Evolutionary conservation across 176 grass and related monocot species (phyloP), one percentile per base, ranked within the genome.

Genomic region (Carex cristatella): DNA sequence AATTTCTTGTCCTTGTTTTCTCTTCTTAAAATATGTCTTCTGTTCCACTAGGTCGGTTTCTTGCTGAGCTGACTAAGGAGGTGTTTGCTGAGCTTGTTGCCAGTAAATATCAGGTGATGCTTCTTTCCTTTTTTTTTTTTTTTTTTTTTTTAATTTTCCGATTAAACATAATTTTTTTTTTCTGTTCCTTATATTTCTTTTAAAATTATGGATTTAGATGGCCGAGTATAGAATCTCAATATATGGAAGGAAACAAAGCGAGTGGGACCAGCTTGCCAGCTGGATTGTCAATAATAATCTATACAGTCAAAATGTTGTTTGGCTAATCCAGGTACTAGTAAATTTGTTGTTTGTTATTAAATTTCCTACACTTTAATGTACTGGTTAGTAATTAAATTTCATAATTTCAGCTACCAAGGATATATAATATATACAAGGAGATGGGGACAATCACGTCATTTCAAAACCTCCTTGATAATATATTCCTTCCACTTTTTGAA

Each of bases 201-300:
- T 18, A 40, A 51, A 75, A 75, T 58, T 79, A 35, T 57, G 15
- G 7, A 58, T 79, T 87, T 81, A 97, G 92, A 97, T 94, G 92
- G 92, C 94, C 64, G 94, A 97, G 72, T 94, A 97, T 90, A 86
- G 94, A 23, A 84, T 97, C 88, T 97, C 92, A 61, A 93, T 97
- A 82, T 97, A 97, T 56, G 94, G 94, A 82, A 93, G 94, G 87
- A 97, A 97, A 83, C 94, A 97, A 93, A 97, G 94, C 80, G 94
- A 97, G 87, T 97, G 94, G 94, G 94, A 97, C 84, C 94, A 97
- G 72, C 91, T 93, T 82, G 94, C 94, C 76, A 97, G 92, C 84
- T 97, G 94, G 94, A 97, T 97, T 85, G 94, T 97, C 74, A 97
- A 97, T 75, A 92, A 97, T 74, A 91, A 97, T 65, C 64, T 97